These are phyloP conservation scores for Leccinum olivaceopallidum DNA, from an alignment of 768 basidiomycete species.

Conservation along the genomic window DNA sequence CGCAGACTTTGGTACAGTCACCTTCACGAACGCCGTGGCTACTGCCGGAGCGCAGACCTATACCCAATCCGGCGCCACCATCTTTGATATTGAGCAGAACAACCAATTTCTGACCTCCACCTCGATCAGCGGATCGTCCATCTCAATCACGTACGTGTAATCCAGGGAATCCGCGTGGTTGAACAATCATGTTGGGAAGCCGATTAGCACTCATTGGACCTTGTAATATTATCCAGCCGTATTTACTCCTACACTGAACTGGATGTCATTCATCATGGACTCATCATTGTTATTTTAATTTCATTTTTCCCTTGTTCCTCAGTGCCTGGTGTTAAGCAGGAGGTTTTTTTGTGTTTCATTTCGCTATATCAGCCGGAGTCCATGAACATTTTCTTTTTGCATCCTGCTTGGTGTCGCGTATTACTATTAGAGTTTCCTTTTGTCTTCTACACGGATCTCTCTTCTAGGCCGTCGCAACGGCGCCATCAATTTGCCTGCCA, in stretches of 20 bases:
- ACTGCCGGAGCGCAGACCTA: neutral
- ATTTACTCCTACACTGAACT: neutral
- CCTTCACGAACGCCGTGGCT: constrained; percentile 4
- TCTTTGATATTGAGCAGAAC: constrained; percentile 8
- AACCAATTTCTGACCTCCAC: constrained; percentile 4
- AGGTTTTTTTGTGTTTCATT: neutral
- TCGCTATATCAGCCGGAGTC: neutral
- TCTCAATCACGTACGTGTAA: constrained; percentile 5
- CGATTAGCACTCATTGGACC: neutral
- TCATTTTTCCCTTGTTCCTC: too few species aligned
- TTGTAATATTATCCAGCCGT: neutral
- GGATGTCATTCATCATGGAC: too few species aligned
- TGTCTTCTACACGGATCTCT: neutral
- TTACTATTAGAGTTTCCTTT: neutral
- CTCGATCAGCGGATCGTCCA: neutral
- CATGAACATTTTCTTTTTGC: neutral
- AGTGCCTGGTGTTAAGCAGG: too few species aligned
- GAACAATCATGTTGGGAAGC: neutral
- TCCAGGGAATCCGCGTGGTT: neutral
- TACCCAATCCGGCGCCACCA: neutral
- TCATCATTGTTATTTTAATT: too few species aligned
- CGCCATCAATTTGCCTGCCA: neutral
- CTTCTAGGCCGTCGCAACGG: neutral
- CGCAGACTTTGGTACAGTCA: constrained; percentile 10
- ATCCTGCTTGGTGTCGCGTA: neutral